These are phyloP conservation scores for Penicillium expansum DNA, from an alignment of 2,329 filamentous ascomycete species.

Conservation along the genomic window DNA sequence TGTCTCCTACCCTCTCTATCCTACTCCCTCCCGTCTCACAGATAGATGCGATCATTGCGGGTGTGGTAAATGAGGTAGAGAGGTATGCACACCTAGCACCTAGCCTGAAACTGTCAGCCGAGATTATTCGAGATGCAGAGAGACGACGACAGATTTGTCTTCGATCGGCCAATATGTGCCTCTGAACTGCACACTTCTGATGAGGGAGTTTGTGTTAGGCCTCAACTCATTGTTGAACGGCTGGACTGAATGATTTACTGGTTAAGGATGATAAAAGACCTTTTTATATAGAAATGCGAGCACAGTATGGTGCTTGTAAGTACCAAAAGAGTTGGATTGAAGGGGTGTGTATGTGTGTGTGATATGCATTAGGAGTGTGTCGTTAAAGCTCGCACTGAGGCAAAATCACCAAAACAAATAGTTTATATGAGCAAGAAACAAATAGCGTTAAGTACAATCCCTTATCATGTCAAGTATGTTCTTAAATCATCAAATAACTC, in stretches of 20 bases:
- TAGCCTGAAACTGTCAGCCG: conserved; percentile 70
- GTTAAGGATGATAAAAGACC: not conserved
- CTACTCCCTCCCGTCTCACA: conserved; percentile 58
- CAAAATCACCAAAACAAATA: not conserved
- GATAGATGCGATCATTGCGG: conserved; percentile 73
- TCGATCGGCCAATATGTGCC: conserved; percentile 17
- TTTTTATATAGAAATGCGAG: not conserved
- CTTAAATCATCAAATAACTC: conserved; percentile 23
- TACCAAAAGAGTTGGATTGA: not conserved
- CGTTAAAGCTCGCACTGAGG: not conserved
- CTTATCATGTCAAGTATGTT: conserved; percentile 24
- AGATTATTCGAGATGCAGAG: conserved; percentile 78
- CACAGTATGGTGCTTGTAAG: not conserved
- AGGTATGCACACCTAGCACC: conserved; percentile 72
- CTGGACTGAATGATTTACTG: not conserved
- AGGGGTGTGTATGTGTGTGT: not conserved
- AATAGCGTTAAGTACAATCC: conserved; percentile 13
- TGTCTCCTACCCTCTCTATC: conserved; percentile 68
- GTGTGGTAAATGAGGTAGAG: conserved; percentile 73
- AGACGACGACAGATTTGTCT: conserved; percentile 58
- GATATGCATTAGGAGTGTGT: not conserved
- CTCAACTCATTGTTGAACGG: not conserved
- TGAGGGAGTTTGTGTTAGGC: not conserved
- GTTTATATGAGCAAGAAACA: conserved; percentile 7
- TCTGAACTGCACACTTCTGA: conserved; percentile 4